These are phyloP conservation scores for Sporothrix brasiliensis DNA, from an alignment of 2,329 filamentous ascomycete genomes.

Conservation along the genomic window DNA sequence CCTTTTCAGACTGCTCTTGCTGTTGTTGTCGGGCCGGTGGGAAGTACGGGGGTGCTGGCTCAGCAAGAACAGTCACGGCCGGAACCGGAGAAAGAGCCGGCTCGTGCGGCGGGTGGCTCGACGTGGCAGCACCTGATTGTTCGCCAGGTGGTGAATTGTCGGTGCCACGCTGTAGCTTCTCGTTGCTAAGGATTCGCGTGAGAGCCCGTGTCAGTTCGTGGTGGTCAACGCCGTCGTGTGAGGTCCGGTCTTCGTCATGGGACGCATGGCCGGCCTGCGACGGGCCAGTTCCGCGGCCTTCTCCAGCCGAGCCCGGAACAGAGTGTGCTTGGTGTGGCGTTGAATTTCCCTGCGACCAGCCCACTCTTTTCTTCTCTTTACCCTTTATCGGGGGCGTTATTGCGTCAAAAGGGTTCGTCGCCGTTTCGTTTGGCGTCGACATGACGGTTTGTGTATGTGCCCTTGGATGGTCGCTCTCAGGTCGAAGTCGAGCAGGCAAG, in stretches of 20 bases:
- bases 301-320: background rate
- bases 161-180: background rate
- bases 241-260: background rate
- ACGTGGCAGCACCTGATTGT: background rate
- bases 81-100: background rate
- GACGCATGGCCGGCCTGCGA: background rate
- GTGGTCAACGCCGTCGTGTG: constrained; percentile 36
- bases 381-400: constrained; percentile 30
- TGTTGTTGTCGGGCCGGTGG: constrained; percentile 33
- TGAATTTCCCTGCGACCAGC: constrained; percentile 33
- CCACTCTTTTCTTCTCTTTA: constrained; percentile 38
- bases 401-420: constrained; percentile 16
- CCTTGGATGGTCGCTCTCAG: constrained; percentile 7
- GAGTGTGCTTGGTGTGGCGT: background rate
- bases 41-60: constrained; percentile 33
- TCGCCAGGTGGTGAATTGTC: background rate
- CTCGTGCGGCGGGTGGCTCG: background rate
- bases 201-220: constrained; percentile 35
- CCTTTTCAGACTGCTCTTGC: constrained; percentile 41
- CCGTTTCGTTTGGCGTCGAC: constrained; percentile 29
- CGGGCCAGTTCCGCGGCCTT: background rate
- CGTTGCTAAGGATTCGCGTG: constrained; percentile 33
- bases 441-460: constrained; percentile 24
- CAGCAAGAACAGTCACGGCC: background rate
- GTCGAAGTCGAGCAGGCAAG: background rate